phyloP scores from a whole-genome alignment of 805 yeast species.

The Candida vaughaniae region DNA sequence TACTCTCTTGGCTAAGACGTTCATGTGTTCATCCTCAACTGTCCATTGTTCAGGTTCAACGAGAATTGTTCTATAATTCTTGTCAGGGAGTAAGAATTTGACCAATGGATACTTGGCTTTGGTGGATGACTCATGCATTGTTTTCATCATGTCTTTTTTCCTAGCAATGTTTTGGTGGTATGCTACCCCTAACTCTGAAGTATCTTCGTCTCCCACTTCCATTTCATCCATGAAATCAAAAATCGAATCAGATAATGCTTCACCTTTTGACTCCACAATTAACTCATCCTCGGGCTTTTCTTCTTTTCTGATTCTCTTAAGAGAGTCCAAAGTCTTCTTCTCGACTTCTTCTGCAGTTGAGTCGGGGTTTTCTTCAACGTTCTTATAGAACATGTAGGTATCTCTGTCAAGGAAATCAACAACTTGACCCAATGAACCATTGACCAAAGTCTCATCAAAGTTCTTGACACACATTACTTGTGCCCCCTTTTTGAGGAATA shows the following conservation, averaged over 20 bases:
- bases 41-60: conserved; percentile 83
- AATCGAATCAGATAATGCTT: conserved; percentile 39
- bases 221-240: conserved; percentile 45
- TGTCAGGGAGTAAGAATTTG: conserved; percentile 68
- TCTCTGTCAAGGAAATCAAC: conserved; percentile 50
- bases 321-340: conserved; percentile 10
- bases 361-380: conserved; percentile 19
- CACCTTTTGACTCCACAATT: conserved; percentile 8
- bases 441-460: conserved; percentile 67
- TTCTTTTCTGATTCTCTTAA: conserved; percentile 14
- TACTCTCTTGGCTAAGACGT: conserved; percentile 64
- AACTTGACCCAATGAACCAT: conserved; percentile 75
- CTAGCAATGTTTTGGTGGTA: conserved; percentile 38
- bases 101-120: conserved; percentile 69
- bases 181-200: conserved; percentile 7
- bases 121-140: conserved; percentile 45
- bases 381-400: conserved; percentile 30
- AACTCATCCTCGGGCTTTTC: conserved; percentile 18
- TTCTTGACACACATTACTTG: conserved; percentile 85
- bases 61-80: conserved; percentile 66
- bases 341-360: conserved; percentile 19
- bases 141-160: conserved; percentile 46
- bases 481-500: conserved; percentile 65
- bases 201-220: conserved; percentile 5
- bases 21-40: conserved; percentile 70